phyloP scores from a whole-genome alignment of 352 stramenopile species.

The Globisporangium cylindrosporum region DNA sequence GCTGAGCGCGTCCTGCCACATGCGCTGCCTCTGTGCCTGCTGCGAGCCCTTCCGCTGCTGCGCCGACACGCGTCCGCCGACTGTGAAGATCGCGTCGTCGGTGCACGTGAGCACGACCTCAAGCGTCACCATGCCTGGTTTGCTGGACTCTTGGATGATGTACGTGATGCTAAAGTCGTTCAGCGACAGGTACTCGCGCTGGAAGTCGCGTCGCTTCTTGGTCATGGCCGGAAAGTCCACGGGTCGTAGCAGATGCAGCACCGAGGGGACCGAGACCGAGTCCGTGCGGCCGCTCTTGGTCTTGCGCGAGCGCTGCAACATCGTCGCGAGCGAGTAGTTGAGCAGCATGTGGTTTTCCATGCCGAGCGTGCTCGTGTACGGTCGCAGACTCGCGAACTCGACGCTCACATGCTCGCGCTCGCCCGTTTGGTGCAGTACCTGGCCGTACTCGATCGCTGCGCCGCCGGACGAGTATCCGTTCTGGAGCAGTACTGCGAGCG shows the following conservation, averaged over 20 bases:
- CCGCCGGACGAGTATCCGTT: slow-evolving; percentile 42
- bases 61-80: background rate
- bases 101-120: slow-evolving; percentile 61
- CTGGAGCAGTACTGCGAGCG: slow-evolving; percentile 43
- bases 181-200: slow-evolving; percentile 28
- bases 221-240: slow-evolving; percentile 37
- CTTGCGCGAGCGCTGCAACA: slow-evolving; percentile 55
- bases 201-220: slow-evolving; percentile 35
- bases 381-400: slow-evolving; percentile 47
- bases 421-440: slow-evolving; percentile 52
- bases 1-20: slow-evolving; percentile 52
- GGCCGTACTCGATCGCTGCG: slow-evolving; percentile 38
- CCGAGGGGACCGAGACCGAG: slow-evolving; percentile 42
- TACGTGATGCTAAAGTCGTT: slow-evolving; percentile 68
- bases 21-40: slow-evolving; percentile 38
- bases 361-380: slow-evolving; percentile 23
- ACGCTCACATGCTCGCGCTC: slow-evolving; percentile 61
- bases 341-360: slow-evolving; percentile 59
- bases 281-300: slow-evolving; percentile 27
- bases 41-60: slow-evolving; percentile 18
- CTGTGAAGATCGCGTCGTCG: slow-evolving; percentile 19
- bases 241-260: slow-evolving; percentile 61
- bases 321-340: slow-evolving; percentile 58
- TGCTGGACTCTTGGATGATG: slow-evolving; percentile 53
- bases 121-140: slow-evolving; percentile 38